phyloP scores from a whole-genome alignment of 352 stramenopile species.

The Phytophthora rubi region DNA sequence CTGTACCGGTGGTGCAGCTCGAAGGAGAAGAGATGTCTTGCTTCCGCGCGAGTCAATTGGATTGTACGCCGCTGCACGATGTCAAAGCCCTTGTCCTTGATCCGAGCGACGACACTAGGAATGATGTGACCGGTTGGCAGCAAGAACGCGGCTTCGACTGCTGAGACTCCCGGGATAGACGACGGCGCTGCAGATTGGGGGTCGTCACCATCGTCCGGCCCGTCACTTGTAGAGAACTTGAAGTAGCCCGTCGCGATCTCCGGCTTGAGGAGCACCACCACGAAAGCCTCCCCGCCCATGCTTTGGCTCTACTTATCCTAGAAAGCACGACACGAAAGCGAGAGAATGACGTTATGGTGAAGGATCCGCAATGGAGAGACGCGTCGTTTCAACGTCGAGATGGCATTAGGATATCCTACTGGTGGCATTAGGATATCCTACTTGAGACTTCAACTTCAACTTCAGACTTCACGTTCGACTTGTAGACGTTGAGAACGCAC shows the following conservation, averaged over 20 bases:
- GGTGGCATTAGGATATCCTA: conserved; percentile 17
- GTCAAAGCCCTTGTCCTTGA: conserved; percentile 66
- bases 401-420: conserved; percentile 16
- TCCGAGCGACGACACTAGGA: conserved; percentile 38
- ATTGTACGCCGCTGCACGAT: conserved; percentile 47
- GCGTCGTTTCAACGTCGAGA: conserved; percentile 28
- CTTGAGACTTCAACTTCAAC: not conserved
- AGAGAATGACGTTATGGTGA: not conserved
- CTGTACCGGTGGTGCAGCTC: conserved; percentile 41
- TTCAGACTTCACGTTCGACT: not conserved
- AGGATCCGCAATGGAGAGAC: conserved; percentile 25
- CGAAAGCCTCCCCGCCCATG: conserved; percentile 41
- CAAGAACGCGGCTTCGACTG: conserved; percentile 49
- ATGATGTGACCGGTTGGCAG: conserved; percentile 53
- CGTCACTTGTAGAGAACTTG: conserved; percentile 32
- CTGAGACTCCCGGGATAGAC: conserved; percentile 43
- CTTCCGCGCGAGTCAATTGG: conserved; percentile 44
- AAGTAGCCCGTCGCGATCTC: conserved; percentile 70
- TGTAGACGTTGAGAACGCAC: conserved; percentile 2
- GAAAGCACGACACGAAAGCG: not conserved
- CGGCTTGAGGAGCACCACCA: conserved; percentile 60
- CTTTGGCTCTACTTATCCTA: not conserved
- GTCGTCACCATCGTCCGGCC: not conserved
- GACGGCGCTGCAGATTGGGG: not conserved
- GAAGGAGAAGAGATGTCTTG: conserved; percentile 47